Evolutionary conservation across 208 protist species (phyloP).

Genomic region (Acanthamoeba sp.): DNA sequence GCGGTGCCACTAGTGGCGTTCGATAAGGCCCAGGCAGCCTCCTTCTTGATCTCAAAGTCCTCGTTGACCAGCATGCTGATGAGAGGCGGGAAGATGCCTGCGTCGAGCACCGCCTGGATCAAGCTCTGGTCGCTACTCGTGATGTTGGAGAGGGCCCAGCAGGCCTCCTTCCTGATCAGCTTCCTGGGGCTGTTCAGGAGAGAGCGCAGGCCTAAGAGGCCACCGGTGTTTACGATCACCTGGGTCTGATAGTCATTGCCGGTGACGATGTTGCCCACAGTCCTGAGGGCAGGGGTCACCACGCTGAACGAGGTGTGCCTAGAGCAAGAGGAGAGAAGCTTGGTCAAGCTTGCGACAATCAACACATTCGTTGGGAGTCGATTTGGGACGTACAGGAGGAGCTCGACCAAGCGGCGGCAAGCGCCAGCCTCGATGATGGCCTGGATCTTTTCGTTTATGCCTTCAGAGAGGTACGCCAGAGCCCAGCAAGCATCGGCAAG

Average conservation of each 20-base stretch:
- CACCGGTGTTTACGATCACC: conserved; percentile 94
- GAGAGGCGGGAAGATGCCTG: conserved; percentile 94
- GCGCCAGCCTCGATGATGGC: no score
- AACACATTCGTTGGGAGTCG: background rate
- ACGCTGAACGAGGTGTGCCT: conserved; percentile 88
- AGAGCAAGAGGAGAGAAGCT: background rate
- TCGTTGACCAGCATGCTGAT: conserved; percentile 92
- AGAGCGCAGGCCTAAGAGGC: conserved; percentile 89
- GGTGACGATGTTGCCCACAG: no score
- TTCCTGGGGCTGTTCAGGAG: conserved; percentile 93
- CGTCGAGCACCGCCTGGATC: conserved; percentile 92
- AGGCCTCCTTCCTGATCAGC: conserved; percentile 98
- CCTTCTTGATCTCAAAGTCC: conserved; percentile 97
- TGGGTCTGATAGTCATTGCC: conserved; percentile 96
- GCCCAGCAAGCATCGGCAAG: conserved; percentile 98
- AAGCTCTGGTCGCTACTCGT: conserved; percentile 96
- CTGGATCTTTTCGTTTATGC: conserved; percentile 95
- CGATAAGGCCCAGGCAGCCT: conserved; percentile 98
- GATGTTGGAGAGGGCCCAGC: conserved; percentile 99
- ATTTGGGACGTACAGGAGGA: conserved; percentile 88
- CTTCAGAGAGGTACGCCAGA: conserved; percentile 97
- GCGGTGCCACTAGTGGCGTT: conserved; percentile 96
- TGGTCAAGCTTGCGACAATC: no score
- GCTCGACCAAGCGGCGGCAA: no score
- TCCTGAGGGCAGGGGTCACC: conserved; percentile 96